Percentiles rank a stretch among this genome's conserved stretches.
These are phyloP conservation scores for Leccinum colubrinum DNA, from an alignment of 1,284 basidiomycete species.

Conservation along the genomic window DNA sequence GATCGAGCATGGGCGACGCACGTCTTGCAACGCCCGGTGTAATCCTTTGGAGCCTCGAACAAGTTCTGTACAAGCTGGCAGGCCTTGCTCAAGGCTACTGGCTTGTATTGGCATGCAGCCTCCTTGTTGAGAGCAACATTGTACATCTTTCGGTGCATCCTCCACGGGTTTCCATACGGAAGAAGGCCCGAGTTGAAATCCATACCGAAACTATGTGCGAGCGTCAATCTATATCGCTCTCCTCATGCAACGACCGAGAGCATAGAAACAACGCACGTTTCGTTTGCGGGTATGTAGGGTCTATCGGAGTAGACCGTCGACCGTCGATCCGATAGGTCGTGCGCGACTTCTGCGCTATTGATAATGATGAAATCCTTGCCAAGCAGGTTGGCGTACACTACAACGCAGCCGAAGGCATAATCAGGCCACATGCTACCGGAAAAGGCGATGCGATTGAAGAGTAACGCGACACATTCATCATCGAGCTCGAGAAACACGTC, in stretches of 20 bases:
- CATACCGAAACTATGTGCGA: constrained; percentile 27
- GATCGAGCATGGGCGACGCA: constrained; percentile 10
- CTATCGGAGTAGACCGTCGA: constrained; percentile 43
- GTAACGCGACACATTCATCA: constrained; percentile 45
- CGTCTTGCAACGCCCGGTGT: constrained; percentile 18
- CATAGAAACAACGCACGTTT: constrained; percentile 15
- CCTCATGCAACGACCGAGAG: not conserved
- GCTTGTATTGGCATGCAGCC: constrained; percentile 7
- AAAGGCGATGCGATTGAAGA: constrained; percentile 60
- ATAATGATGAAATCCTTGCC: constrained; percentile 41
- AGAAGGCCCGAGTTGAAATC: constrained; percentile 29
- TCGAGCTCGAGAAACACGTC: no score
- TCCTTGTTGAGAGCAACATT: constrained; percentile 20
- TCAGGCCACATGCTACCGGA: constrained; percentile 67
- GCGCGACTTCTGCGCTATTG: constrained; percentile 36
- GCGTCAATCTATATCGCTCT: not conserved
- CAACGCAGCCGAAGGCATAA: constrained; percentile 41
- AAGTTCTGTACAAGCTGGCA: constrained; percentile 25
- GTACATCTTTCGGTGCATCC: constrained; percentile 26
- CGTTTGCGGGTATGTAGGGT: constrained; percentile 26
- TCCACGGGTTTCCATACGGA: constrained; percentile 27
- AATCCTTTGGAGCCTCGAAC: constrained; percentile 19
- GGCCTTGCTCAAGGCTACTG: constrained; percentile 20
- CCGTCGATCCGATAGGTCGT: constrained; percentile 41
- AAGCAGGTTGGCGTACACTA: constrained; percentile 35